Conservation (phyloP, 2,329 filamentous ascomycete genomes). For the Aspergillus sp. region DNA sequence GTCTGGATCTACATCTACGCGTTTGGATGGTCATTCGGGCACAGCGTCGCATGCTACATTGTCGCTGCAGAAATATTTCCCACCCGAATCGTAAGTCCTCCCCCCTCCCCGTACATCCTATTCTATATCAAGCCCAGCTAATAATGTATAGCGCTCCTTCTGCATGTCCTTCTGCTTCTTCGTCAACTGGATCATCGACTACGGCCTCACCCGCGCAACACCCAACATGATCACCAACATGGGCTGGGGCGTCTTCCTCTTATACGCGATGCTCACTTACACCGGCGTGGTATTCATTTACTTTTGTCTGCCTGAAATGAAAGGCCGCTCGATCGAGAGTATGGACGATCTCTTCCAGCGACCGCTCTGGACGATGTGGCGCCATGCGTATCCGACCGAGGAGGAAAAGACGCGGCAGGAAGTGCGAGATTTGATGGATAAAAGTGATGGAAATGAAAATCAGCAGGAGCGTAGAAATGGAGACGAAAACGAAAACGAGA, state of each 20-base stretch:
- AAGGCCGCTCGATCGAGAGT: conserved; percentile 26
- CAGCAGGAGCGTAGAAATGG: conserved; percentile 10
- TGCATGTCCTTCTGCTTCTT: conserved; percentile 26
- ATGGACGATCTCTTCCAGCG: conserved; percentile 31
- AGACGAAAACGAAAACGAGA: too few species aligned
- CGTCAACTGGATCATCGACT: conserved; percentile 27
- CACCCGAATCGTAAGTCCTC: conserved; percentile 17
- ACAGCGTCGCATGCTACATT: conserved; percentile 24
- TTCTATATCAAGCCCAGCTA: background rate
- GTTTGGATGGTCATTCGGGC: conserved; percentile 27
- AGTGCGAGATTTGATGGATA: conserved; percentile 15
- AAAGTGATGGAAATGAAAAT: conserved; percentile 8
- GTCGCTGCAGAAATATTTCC: conserved; percentile 25
- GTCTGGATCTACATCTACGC: conserved; percentile 30
- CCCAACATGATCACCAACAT: conserved; percentile 32
- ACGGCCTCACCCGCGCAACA: conserved; percentile 25
- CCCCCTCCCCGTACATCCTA: background rate
- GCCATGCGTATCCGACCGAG: conserved; percentile 35
- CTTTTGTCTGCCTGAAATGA: conserved; percentile 28
- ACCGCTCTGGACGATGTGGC: conserved; percentile 38
- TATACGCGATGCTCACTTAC: conserved; percentile 33
- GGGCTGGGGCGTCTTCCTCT: conserved; percentile 33
- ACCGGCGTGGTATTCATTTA: conserved; percentile 29
- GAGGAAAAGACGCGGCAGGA: conserved; percentile 29
- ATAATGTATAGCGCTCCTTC: conserved; percentile 15